phyloP scores from a whole-genome alignment of 352 stramenopile genomes.

The Phytophthora sojae region DNA sequence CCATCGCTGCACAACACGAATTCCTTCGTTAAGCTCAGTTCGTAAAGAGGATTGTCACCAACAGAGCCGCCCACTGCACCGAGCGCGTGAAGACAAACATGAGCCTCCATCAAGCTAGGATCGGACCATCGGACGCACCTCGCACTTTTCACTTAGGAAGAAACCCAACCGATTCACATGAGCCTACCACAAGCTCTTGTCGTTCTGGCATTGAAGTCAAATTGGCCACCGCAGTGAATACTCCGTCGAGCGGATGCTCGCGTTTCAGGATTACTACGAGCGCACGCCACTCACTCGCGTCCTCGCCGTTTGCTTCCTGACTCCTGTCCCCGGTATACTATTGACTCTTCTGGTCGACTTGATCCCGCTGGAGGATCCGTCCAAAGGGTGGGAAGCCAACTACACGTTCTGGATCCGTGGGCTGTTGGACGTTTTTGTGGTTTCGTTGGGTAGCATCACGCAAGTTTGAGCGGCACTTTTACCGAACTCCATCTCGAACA shows the following conservation, averaged over 20 bases:
- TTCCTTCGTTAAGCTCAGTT: background rate
- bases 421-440: background rate
- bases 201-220: background rate
- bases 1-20: background rate
- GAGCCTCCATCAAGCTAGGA: background rate
- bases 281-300: background rate
- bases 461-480: background rate
- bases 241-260: background rate
- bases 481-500: background rate
- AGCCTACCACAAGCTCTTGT: background rate
- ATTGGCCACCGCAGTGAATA: background rate
- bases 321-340: background rate
- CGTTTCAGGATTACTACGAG: background rate
- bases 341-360: background rate
- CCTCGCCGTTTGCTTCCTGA: background rate
- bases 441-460: background rate
- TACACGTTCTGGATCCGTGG: background rate
- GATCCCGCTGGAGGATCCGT: background rate
- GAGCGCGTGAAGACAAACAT: background rate
- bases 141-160: background rate
- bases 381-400: background rate
- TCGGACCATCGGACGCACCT: background rate
- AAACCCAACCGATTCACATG: background rate
- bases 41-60: background rate
- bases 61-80: too few species aligned